Base-by-base conservation (phyloP, 257 asterid species). In the Penstemon davidsonii region DNA sequence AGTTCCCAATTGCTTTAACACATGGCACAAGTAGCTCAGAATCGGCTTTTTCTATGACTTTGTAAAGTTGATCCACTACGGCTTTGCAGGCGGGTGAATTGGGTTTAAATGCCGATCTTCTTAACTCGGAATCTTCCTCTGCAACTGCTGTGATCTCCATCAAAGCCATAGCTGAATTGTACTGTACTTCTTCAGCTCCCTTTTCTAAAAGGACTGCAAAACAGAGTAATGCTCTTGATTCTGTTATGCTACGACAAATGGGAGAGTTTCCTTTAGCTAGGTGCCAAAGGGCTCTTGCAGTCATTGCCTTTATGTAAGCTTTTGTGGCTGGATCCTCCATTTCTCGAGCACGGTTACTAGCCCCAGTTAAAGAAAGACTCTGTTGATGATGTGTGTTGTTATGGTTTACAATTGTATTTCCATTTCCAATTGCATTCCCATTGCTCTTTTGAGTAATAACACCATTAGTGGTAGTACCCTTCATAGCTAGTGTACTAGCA, bases 201-300 rank as follows among this genome's bases (percentile, higher is more conserved):
- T 85, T 90, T 70, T 92, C 93, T 42, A 86, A 44, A 7, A 89
- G 91, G 8, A 79, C 85, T 2, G 96, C 91, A 19, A 89, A 87
- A 60, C 96, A 92, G 39, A 90, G 42, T 11, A 90, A 36, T 1
- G 95, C 97, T 62, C 91, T 75, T 1, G 97, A 92, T 46, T 92
- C 97, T 0, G 97, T 92, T 18, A 92, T 92, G 81, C 87, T 92
- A 10, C 81, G 81, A 65, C 96, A 92, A 50, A 89, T 92, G 10
- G 87, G 71, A 1, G 96, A 74, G 69, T 92, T 89, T 4, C 73
- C 83, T 62, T 68, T 87, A 43, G 95, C 88, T 0, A 92, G 96
- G 37, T 82, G 75, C 89, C 95, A 82, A 10, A 92, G 88, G 55
- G 98, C 98, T 67, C 85, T 76, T 0, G 98, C 97, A 2, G 95